phyloP scores from a whole-genome alignment of 2,329 filamentous ascomycete genomes.

The Furcasterigmium furcatum region DNA sequence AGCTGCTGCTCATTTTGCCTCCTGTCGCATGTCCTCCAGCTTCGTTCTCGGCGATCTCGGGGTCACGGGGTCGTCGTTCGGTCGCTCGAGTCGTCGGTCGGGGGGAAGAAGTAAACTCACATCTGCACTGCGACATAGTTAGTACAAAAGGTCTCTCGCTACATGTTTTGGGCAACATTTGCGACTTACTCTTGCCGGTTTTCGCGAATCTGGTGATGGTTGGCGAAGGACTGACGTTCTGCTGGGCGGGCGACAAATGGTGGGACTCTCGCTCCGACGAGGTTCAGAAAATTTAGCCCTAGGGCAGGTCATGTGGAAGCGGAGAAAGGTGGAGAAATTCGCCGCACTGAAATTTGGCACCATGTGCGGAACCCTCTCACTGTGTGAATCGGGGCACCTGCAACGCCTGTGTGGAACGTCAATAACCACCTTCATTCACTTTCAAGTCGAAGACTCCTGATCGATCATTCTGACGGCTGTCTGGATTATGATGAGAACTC shows the following conservation, averaged over 20 bases:
- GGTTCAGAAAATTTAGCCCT: constrained; percentile 22
- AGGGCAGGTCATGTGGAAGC: background rate
- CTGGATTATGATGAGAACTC: too few relatives aligned
- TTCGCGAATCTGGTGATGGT: constrained; percentile 34
- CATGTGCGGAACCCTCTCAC: background rate
- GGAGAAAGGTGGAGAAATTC: too few relatives aligned
- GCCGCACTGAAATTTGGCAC: constrained; percentile 37
- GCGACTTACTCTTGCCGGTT: constrained; percentile 57
- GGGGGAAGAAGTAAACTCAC: constrained; percentile 52
- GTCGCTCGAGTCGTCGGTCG: constrained; percentile 9
- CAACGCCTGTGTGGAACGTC: too few relatives aligned
- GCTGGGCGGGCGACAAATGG: background rate
- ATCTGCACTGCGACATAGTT: constrained; percentile 75
- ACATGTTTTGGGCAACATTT: background rate
- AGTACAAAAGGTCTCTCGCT: constrained; percentile 30
- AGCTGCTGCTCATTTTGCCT: constrained; percentile 11
- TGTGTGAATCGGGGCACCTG: too few relatives aligned
- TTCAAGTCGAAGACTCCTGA: too few relatives aligned
- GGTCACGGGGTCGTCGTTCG: constrained; percentile 5
- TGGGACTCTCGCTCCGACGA: constrained; percentile 9
- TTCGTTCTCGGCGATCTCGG: constrained; percentile 8
- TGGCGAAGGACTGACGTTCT: constrained; percentile 20
- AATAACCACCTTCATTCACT: too few relatives aligned
- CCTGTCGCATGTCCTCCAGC: background rate
- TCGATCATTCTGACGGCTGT: too few relatives aligned